Base-by-base conservation (phyloP, 768 basidiomycete genomes). In the Pluteus cervinus region DNA sequence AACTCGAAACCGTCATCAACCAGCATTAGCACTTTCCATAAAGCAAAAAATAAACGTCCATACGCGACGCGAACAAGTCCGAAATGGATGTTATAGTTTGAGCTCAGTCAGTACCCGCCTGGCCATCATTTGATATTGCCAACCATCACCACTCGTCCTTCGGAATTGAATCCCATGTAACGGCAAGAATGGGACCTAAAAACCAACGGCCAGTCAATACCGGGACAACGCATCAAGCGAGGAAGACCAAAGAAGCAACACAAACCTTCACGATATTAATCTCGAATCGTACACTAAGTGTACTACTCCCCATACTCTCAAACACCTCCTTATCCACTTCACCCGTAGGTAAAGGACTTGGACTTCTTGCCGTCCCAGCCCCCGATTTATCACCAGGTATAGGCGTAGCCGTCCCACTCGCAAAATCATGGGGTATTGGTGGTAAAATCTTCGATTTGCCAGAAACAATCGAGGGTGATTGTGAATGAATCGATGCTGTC, bases 111-210 rank as follows among this genome's bases (percentile, higher is more conserved):
- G 62, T 26, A 91, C 88, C 42, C 87, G 73, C 48, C 87, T 73
- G 16, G 88, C 92, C 26, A 98, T 73, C 87, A 91, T 91, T 56
- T 93, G 90, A 60, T 98, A 97, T 60, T 96, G 91, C 92, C 92
- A 97, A 0, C 85, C 87, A 47, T 94, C 88, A 1, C 93, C 93
- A 18, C 86, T 76, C 1, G 81, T 75, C 43, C 94, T 73, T 33
- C 94, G 79, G 66, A 97, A 98, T 54, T 98, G 94, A 30, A 98
- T 85, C 3, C 94, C 93, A 58, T 97, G 87, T 14, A 98, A 62
- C 3, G 91, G 90, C 33, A 97, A 65, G 81, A 82, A 89, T 30
- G 91, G 91, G 3, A 96, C 88, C 92, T 93, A 50, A 0, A 50
- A 40, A 14, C 12, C 29, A 30, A 8, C 9, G n/a, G 14, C n/a